Percentiles rank a stretch among this genome's conserved stretches.
Conservation (phyloP, 1,284 basidiomycete species). For the Ceratobasidium sp. region DNA sequence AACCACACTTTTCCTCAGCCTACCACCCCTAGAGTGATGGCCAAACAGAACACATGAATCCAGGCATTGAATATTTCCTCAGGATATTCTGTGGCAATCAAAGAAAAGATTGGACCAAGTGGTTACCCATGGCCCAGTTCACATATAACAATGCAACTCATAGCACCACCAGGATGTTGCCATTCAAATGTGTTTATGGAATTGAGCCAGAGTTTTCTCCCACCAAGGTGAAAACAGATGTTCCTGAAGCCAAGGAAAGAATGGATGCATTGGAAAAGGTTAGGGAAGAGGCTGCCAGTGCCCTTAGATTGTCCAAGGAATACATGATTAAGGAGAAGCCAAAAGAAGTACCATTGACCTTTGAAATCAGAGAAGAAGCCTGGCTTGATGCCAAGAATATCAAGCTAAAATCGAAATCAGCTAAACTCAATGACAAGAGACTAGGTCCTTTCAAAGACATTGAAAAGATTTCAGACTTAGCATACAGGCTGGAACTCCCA, state of each 20-base stretch:
- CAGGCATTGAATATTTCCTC: constrained; percentile 46
- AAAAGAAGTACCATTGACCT: not conserved
- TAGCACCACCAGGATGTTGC: constrained; percentile 43
- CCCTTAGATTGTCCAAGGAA: not conserved
- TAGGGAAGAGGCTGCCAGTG: not conserved
- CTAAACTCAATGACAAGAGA: constrained; percentile 46
- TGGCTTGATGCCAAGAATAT: constrained; percentile 46
- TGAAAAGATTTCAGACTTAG: constrained; percentile 30
- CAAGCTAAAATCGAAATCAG: constrained; percentile 42
- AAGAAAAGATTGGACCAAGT: constrained; percentile 44
- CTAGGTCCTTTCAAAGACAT: constrained; percentile 46
- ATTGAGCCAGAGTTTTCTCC: not conserved
- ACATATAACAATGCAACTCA: constrained; percentile 41
- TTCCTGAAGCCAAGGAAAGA: not conserved
- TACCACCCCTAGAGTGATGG: constrained; percentile 50
- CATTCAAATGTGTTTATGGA: constrained; percentile 43
- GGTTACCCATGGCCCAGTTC: constrained; percentile 45
- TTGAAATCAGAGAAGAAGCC: constrained; percentile 26
- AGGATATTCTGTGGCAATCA: constrained; percentile 40
- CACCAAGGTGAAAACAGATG: too few relatives aligned
- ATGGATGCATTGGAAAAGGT: not conserved
- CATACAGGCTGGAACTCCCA: constrained; percentile 43
- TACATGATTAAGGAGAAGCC: not conserved
- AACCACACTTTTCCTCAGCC: constrained; percentile 45
- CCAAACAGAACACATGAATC: constrained; percentile 50